Percentiles rank a stretch among this genome's conserved stretches.
These are phyloP conservation scores for Aegilops umbellulata DNA, from an alignment of 176 grass and related monocot species.

Conservation along the genomic window DNA sequence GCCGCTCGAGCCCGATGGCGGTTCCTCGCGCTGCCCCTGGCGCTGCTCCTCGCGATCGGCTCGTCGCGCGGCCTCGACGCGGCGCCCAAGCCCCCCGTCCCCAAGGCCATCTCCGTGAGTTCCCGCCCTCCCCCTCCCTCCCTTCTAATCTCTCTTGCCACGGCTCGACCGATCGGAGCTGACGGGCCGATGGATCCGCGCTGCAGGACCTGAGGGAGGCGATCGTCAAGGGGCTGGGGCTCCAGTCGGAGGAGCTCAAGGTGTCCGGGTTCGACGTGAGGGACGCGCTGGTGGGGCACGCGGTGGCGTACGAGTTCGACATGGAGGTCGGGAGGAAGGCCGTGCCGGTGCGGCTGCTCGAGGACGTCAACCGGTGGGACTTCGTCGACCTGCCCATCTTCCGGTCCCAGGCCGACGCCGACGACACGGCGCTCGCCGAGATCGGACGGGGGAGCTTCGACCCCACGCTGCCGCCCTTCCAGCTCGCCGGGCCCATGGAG, in stretches of 20 bases:
- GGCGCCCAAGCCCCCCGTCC: conserved; percentile 34
- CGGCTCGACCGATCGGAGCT: background rate
- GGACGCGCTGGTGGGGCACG: conserved; percentile 77
- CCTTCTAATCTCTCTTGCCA: background rate
- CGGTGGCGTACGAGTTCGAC: conserved; percentile 82
- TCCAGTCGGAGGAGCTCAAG: conserved; percentile 68
- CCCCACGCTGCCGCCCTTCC: conserved; percentile 64
- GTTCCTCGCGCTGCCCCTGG: conserved; percentile 38
- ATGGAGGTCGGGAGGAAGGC: conserved; percentile 72
- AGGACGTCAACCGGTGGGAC: conserved; percentile 77
- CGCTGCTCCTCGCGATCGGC: conserved; percentile 31
- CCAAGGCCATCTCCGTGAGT: conserved; percentile 78
- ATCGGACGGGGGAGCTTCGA: conserved; percentile 30
- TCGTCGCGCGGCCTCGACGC: conserved; percentile 28
- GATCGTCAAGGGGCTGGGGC: conserved; percentile 66
- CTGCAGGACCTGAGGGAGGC: conserved; percentile 78
- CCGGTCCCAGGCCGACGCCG: conserved; percentile 37
- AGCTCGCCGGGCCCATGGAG: conserved; percentile 85
- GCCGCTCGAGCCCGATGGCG: conserved; percentile 38
- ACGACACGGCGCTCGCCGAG: conserved; percentile 60
- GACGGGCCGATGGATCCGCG: background rate
- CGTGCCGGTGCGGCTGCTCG: conserved; percentile 75
- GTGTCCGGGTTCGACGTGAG: conserved; percentile 85
- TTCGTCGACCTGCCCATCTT: conserved; percentile 80
- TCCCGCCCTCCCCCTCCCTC: background rate